Conservation (phyloP, 352 stramenopile species). For the Phytopythium helicoides region DNA sequence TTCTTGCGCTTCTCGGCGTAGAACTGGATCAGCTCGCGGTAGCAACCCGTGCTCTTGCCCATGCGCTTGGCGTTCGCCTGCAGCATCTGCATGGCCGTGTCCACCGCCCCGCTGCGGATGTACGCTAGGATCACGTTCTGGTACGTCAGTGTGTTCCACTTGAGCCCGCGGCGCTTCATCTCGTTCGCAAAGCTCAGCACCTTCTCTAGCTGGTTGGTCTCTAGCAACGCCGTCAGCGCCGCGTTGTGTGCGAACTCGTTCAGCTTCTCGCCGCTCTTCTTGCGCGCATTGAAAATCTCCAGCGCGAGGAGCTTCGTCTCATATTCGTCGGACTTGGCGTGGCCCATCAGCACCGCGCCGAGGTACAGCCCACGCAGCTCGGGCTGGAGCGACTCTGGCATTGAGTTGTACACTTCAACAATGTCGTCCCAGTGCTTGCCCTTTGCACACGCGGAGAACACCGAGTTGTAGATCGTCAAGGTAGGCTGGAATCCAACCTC, state of each 20-base stretch:
- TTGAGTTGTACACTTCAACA: conserved; percentile 56
- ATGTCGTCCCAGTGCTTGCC: conserved; percentile 70
- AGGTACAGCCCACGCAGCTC: conserved; percentile 51
- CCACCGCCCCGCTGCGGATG: conserved; percentile 50
- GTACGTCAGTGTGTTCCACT: conserved; percentile 71
- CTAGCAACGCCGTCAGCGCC: conserved; percentile 50
- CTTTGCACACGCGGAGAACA: conserved; percentile 77
- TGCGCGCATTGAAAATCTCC: conserved; percentile 57
- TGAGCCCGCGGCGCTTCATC: conserved; percentile 56
- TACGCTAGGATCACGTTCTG: conserved; percentile 64
- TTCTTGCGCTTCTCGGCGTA: conserved; percentile 67
- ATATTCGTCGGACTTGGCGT: conserved; percentile 52
- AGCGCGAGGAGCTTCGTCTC: conserved; percentile 31
- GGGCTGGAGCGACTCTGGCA: conserved; percentile 36
- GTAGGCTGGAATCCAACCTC: conserved; percentile 52
- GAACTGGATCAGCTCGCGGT: conserved; percentile 67
- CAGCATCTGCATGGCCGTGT: conserved; percentile 67
- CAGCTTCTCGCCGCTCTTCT: conserved; percentile 28
- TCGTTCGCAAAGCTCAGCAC: conserved; percentile 50
- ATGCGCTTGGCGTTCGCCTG: conserved; percentile 69
- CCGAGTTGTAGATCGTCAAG: conserved; percentile 76
- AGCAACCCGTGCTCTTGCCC: conserved; percentile 66
- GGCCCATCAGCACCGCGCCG: conserved; percentile 70
- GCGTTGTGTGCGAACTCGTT: conserved; percentile 79
- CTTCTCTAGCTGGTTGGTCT: conserved; percentile 52